These are phyloP conservation scores for Phascolomyces articulosus DNA, from an alignment of 371 early-diverging fungal species.

Conservation along the genomic window DNA sequence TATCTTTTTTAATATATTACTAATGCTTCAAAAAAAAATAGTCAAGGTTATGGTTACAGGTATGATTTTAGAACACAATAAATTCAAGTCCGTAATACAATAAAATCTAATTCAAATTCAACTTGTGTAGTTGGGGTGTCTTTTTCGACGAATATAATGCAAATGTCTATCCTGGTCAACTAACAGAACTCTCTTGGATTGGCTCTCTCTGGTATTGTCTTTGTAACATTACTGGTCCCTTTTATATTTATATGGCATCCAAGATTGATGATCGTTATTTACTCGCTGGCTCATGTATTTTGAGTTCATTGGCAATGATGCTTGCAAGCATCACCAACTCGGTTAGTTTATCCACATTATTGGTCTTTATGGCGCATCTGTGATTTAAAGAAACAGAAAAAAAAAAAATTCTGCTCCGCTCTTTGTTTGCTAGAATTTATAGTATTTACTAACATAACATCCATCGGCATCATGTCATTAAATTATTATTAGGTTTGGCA, in stretches of 20 bases:
- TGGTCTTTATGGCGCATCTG: background rate
- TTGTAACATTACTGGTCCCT: slow-evolving; percentile 40
- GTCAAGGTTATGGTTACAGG: slow-evolving; percentile 34
- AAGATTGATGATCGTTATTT: slow-evolving; percentile 16
- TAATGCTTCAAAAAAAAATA: slow-evolving; percentile 11
- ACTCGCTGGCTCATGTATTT: slow-evolving; percentile 27
- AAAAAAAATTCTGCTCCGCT: too few species aligned
- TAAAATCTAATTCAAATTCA: too few species aligned
- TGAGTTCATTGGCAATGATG: slow-evolving; percentile 52
- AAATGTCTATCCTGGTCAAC: slow-evolving; percentile 29
- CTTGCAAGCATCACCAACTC: slow-evolving; percentile 24
- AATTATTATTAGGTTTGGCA: slow-evolving; percentile 29
- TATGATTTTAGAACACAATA: background rate
- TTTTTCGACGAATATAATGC: slow-evolving; percentile 33
- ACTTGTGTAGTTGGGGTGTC: slow-evolving; percentile 45
- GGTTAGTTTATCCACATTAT: slow-evolving; percentile 1
- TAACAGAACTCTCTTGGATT: slow-evolving; percentile 42
- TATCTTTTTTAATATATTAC: background rate
- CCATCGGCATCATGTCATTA: too few species aligned
- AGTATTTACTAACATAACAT: too few species aligned
- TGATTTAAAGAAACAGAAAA: background rate
- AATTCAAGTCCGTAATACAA: too few species aligned
- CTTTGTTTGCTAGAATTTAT: too few species aligned
- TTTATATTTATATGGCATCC: slow-evolving; percentile 50
- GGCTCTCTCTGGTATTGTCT: slow-evolving; percentile 43